Evolutionary conservation across 768 basidiomycete genomes (phyloP), one percentile per base, ranked within the genome.

Genomic region (Inosperma sp.): DNA sequence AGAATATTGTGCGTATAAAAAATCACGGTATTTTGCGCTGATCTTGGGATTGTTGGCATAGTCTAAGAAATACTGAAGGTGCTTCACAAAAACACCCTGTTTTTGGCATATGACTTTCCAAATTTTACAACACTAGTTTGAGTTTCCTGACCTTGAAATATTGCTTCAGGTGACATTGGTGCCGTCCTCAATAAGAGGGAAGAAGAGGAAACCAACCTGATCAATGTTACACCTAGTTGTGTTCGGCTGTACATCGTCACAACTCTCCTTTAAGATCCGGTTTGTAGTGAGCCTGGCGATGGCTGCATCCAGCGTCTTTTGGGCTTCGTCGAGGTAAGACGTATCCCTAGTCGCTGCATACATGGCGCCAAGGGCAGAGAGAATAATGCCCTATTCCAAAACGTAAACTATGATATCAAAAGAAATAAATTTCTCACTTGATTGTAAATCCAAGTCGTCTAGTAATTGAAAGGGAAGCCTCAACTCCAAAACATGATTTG

Each of bases 391-490:
- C 76, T 80, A 48, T 1, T 19, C 17, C 33, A 16, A 17, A 19
- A 14, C 36, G n/a, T 34, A 5, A n/a, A 26, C 23, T 2, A 25
- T 30, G 36, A 26, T 27, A 21, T 16, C 10, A 4, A 8, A n/a
- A 23, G 8, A 30, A 39, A 7, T 17, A 12, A n/a, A 19, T 21
- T 30, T 43, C 44, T 31, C 52, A 76, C 79, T 58, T 81, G 80
- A 55, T 82, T 81, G 58, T 82, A 82, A 0, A 75, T 79, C 80
- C 80, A 81, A 2, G 79, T 73, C 4, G 78, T 80, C 75, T 79
- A 52, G 12, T 21, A 5, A 12, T 17, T 23, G 21, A 41, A 21
- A 48, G 9, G 16, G 8, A 39, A 10, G 19, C 8, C 41, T 39
- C 19, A 52, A 43, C 48, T 23, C 4, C 2, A 31, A 21, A 17